Conservation (phyloP, 2,329 filamentous ascomycete species). For the Fusarium xylarioides region DNA sequence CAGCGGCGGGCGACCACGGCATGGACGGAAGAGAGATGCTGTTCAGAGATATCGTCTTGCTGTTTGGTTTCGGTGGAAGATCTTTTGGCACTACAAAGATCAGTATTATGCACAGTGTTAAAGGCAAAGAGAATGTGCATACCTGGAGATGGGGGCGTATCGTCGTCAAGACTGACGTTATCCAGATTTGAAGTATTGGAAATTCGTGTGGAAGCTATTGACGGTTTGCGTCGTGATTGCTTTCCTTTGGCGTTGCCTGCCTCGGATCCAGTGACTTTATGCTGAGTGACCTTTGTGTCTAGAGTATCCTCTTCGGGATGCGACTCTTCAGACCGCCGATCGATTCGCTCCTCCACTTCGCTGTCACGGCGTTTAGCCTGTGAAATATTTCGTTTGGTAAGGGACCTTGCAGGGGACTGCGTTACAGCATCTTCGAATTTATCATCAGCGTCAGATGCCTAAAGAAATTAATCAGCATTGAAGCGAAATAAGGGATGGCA, state of each 20-base stretch:
- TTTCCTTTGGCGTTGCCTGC: conserved; percentile 27
- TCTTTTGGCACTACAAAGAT: conserved; percentile 44
- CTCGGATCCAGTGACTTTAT: conserved; percentile 25
- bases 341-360: conserved; percentile 9
- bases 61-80: conserved; percentile 50
- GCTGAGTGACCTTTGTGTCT: conserved; percentile 22
- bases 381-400: conserved; percentile 60
- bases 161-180: conserved; percentile 73
- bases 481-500: conserved; percentile 12
- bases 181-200: conserved; percentile 61
- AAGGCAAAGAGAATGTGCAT: neutral
- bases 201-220: conserved; percentile 54
- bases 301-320: conserved; percentile 10
- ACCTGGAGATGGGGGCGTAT: conserved; percentile 47
- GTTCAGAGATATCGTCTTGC: conserved; percentile 69
- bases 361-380: conserved; percentile 46
- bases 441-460: conserved; percentile 49
- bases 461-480: conserved; percentile 25
- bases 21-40: conserved; percentile 78
- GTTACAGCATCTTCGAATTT: conserved; percentile 85
- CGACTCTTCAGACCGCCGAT: conserved; percentile 22
- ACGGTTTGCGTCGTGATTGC: conserved; percentile 47
- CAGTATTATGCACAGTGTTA: conserved; percentile 19
- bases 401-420: conserved; percentile 69
- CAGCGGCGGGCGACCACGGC: conserved; percentile 72